Percentiles rank a stretch among this genome's conserved stretches.
Conservation (phyloP, 371 early-diverging fungal species). For the Rhizopus delemar region DNA sequence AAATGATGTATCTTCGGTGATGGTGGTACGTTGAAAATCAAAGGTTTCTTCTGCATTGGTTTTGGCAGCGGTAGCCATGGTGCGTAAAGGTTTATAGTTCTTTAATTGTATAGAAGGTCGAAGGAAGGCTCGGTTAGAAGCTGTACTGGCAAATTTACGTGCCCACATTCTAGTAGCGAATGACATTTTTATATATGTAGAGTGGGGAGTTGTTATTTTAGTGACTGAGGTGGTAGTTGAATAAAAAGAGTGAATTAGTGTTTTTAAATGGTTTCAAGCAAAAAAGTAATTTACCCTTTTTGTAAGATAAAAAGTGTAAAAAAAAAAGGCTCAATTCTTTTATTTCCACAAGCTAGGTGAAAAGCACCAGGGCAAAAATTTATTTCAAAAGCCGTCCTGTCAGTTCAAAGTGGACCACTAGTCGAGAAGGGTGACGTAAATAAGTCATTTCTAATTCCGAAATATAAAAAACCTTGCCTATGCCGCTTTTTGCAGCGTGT, state of each 20-base stretch:
- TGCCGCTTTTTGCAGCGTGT: no score
- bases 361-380: background rate
- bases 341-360: background rate
- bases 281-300: background rate
- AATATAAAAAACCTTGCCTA: no score
- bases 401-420: no score
- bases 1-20: slow-evolving; percentile 45
- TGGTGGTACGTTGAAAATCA: slow-evolving; percentile 40
- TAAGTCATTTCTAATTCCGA: no score
- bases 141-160: slow-evolving; percentile 41
- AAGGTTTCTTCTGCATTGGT: slow-evolving; percentile 9
- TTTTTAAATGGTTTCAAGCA: background rate
- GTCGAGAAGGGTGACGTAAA: no score
- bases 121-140: slow-evolving; percentile 26
- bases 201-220: slow-evolving; percentile 18
- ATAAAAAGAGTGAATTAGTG: background rate
- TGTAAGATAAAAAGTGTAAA: background rate
- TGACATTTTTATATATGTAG: slow-evolving; percentile 34
- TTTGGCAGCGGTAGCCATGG: slow-evolving; percentile 43
- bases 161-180: slow-evolving; percentile 54
- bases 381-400: background rate
- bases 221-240: background rate
- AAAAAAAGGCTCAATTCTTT: background rate
- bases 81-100: slow-evolving; percentile 35
- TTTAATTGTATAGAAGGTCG: slow-evolving; percentile 23